Percentiles rank a stretch among this genome's conserved stretches.
Evolutionary conservation across 768 basidiomycete genomes (phyloP).

Genomic region (Rhizopogon vulgaris): DNA sequence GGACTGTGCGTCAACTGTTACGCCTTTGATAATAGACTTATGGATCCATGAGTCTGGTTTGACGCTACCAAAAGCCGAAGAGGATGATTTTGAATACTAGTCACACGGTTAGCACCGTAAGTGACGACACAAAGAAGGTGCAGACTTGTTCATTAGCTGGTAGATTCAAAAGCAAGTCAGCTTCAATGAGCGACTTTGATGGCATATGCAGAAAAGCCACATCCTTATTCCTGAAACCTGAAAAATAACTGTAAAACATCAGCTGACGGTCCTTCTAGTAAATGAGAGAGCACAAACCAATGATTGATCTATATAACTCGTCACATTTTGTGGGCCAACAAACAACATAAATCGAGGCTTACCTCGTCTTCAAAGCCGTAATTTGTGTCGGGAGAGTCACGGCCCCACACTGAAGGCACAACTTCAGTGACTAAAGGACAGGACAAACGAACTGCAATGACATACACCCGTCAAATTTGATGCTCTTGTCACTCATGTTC

Average conservation of each 20-base stretch:
- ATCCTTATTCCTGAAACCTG: constrained; percentile 70
- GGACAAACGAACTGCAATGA: background rate
- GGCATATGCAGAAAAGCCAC: constrained; percentile 74
- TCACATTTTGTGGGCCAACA: background rate
- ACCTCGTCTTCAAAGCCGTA: constrained; percentile 80
- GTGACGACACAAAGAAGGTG: background rate
- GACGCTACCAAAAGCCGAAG: constrained; percentile 20
- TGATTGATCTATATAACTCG: constrained; percentile 37
- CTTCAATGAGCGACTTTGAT: constrained; percentile 69
- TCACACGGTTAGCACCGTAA: background rate
- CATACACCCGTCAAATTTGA: constrained; percentile 62
- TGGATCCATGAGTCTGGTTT: constrained; percentile 27
- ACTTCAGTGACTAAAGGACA: background rate
- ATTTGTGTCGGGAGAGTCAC: constrained; percentile 52
- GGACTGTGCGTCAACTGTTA: constrained; percentile 24
- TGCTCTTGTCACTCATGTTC: constrained; percentile 44
- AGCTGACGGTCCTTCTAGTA: background rate
- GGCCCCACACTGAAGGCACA: constrained; percentile 43
- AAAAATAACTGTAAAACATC: constrained; percentile 47
- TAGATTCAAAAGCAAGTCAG: constrained; percentile 81
- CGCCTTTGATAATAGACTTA: constrained; percentile 14
- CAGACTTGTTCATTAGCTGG: constrained; percentile 69
- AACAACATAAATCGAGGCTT: constrained; percentile 3
- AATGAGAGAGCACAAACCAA: constrained; percentile 28
- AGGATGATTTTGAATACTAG: constrained; percentile 34